Conservation (phyloP, 192 early-diverging fungal genomes). For the Dissophora ornata region DNA sequence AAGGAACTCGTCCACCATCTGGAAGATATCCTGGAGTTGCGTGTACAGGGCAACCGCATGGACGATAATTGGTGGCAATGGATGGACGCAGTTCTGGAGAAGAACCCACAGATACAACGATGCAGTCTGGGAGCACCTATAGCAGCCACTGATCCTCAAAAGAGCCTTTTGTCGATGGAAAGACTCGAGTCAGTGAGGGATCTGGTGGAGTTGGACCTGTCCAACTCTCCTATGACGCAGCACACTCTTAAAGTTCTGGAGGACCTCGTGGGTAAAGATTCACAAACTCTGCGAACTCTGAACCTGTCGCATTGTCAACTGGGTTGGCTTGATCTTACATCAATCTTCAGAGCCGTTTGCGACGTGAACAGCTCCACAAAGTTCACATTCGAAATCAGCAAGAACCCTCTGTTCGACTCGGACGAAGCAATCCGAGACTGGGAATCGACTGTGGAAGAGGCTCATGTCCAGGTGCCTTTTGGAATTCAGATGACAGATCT, state of each 20-base stretch:
- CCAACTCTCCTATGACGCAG: slow-evolving; percentile 1
- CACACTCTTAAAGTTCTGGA: slow-evolving; percentile 2
- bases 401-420: slow-evolving; percentile 33
- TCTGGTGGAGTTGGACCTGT: slow-evolving; percentile 22
- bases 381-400: slow-evolving; percentile 27
- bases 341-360: slow-evolving; percentile 28
- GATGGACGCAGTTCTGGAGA: slow-evolving; percentile 22
- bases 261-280: neutral
- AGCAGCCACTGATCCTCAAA: neutral
- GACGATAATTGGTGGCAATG: slow-evolving; percentile 42
- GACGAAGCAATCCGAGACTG: slow-evolving; percentile 28
- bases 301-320: slow-evolving; percentile 20
- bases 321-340: slow-evolving; percentile 10
- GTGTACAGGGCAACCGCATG: slow-evolving; percentile 21
- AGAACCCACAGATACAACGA: slow-evolving; percentile 3
- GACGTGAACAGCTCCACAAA: slow-evolving; percentile 29
- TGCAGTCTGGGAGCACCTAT: slow-evolving; percentile 26
- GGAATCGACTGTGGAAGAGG: slow-evolving; percentile 4
- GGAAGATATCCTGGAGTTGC: slow-evolving; percentile 1
- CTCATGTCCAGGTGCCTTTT: slow-evolving; percentile 18
- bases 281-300: slow-evolving; percentile 9
- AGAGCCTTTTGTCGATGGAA: slow-evolving; percentile 18
- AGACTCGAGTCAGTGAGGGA: slow-evolving; percentile 10
- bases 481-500: slow-evolving; percentile 31
- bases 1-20: slow-evolving; percentile 21